Evolutionary conservation across 1,284 basidiomycete genomes (phyloP).

Genomic region (Laetiporus sulphureus): DNA sequence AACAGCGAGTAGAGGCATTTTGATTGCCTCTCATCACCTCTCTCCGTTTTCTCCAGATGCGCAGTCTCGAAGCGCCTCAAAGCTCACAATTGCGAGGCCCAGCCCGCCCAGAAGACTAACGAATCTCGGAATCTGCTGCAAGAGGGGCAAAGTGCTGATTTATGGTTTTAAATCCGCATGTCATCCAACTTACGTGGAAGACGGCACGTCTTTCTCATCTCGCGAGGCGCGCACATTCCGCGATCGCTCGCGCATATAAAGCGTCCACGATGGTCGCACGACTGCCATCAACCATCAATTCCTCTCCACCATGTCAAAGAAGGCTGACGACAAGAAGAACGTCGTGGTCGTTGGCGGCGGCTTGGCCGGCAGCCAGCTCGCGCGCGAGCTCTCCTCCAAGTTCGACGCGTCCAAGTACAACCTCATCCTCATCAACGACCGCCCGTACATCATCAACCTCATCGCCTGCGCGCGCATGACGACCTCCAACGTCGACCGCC

Average conservation of each 20-base stretch:
- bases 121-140: too few species aligned
- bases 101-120: too few species aligned
- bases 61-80: too few species aligned
- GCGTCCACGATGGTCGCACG: background rate
- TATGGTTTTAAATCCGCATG: too few species aligned
- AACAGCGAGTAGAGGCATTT: too few species aligned
- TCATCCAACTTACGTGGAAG: too few species aligned
- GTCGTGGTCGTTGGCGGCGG: conserved; percentile 35
- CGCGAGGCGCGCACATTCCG: background rate
- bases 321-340: conserved; percentile 21
- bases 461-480: conserved; percentile 29
- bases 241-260: background rate
- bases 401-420: conserved; percentile 26
- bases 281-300: too few species aligned
- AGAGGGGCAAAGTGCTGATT: too few species aligned
- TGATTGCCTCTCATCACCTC: too few species aligned
- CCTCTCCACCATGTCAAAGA: conserved; percentile 22
- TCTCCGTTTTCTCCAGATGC: too few species aligned
- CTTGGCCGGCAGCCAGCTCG: conserved; percentile 22
- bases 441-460: conserved; percentile 28
- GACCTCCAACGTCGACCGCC: conserved; percentile 25
- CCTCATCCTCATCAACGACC: conserved; percentile 29
- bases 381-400: conserved; percentile 27
- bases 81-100: too few species aligned
- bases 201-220: too few species aligned